Base-by-base conservation (phyloP, 148 eudicot species). In the Rheum nobile region DNA sequence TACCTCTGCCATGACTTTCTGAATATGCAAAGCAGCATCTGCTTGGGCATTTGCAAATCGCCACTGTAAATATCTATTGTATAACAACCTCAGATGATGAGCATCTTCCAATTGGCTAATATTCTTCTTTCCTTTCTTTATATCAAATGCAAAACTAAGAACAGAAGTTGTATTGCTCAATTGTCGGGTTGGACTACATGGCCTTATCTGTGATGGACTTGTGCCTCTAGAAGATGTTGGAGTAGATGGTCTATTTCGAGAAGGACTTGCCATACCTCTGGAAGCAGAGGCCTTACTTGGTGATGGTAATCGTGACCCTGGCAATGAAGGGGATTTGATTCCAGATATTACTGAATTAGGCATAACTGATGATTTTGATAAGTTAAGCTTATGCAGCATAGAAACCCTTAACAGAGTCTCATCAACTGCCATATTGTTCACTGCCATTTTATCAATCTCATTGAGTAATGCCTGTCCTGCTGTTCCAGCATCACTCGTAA, bases 31-130 rank as follows among this genome's bases (percentile, higher is more conserved):
- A 72, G 87, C 79, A 71, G 84, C 85, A 80, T 83, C 86, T 26
- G 86, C 85, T 75, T 76, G 84, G 28, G 97, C 98, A 88, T 95
- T 95, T 63, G 90, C 89, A 77, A 76, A 90, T 55, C 91, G 83
- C 98, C 98, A 95, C 76, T 95, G 98, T 87, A 91, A 72, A 43
- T 83, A 86, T 77, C 95, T 85, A 69, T 95, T 95, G 41, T 95
- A 88, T 59, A 88, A 71, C 80, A 95, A 78, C 79, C 96, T 79
- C 78, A 95, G 74, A 75, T 87, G 90, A 85, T 95, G 97, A 55
- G 79, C 98, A 74, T 95, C 97, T 83, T 95, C 96, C 54, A 95
- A 78, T 76, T 88, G 91, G 77, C 82, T 87, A 42, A 78, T 80
- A 43, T 50, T 79, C 83, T 86, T 95, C 81, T 83, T 91, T 52